Conservation (phyloP, 306 rosid genomes). For the Trifolium fragiferum region DNA sequence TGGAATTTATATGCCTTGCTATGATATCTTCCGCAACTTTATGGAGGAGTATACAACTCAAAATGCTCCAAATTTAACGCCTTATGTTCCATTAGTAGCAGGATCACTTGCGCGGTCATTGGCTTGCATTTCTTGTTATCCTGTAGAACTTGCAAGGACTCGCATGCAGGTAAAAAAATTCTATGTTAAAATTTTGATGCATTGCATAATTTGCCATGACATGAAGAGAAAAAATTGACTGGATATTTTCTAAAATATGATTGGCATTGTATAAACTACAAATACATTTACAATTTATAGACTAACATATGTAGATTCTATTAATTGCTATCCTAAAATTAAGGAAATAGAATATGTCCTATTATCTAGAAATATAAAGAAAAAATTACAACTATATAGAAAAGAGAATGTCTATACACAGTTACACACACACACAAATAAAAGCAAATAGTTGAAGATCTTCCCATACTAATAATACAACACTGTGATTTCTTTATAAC, state of each 20-base stretch:
- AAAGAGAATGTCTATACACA: not conserved
- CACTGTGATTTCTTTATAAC: not conserved
- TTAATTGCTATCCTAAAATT: constrained; percentile 12
- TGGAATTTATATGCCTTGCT: constrained; percentile 97
- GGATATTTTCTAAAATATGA: not conserved
- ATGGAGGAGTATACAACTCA: constrained; percentile 71
- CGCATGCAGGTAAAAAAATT: constrained; percentile 85
- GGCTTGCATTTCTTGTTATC: constrained; percentile 91
- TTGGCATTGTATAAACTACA: not conserved
- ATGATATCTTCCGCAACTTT: constrained; percentile 77
- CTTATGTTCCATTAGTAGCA: constrained; percentile 89
- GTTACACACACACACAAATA: not conserved
- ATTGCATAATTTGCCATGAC: not conserved
- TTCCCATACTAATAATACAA: constrained; percentile 1
- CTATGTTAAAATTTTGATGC: constrained; percentile 1
- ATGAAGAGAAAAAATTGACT: not conserved
- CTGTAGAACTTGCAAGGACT: constrained; percentile 90
- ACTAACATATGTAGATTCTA: not conserved
- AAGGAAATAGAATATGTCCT: not conserved
- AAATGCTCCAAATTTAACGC: constrained; percentile 75
- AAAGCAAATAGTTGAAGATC: constrained; percentile 7
- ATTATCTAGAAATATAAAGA: not conserved
- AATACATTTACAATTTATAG: not conserved
- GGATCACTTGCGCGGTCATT: constrained; percentile 91
- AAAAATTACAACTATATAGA: not conserved